These are phyloP conservation scores for Aureobasidium melanogenum DNA, from an alignment of 2,329 filamentous ascomycete species.

Conservation along the genomic window DNA sequence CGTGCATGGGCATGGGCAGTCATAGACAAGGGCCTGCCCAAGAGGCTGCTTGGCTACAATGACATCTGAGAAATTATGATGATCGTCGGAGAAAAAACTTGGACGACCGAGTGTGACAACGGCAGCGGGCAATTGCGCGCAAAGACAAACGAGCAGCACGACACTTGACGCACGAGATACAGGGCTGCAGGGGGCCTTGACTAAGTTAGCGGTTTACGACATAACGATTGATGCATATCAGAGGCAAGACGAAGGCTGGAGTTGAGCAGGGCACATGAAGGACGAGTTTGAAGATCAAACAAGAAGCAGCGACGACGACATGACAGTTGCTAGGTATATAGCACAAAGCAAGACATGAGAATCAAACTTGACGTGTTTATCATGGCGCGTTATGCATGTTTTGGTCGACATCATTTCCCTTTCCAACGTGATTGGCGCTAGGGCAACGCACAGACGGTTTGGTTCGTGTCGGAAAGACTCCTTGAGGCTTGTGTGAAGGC, in stretches of 20 bases:
- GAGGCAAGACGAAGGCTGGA: conserved; percentile 9
- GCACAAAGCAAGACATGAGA: not conserved
- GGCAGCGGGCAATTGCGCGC: not conserved
- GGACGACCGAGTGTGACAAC: not conserved
- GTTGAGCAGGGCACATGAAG: not conserved
- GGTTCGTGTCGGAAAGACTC: not conserved
- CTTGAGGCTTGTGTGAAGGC: not conserved
- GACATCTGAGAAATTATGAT: conserved; percentile 31
- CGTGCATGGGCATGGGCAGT: conserved; percentile 38
- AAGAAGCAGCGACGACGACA: not conserved
- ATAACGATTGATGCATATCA: not conserved
- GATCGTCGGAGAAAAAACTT: not conserved
- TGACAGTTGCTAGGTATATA: not conserved
- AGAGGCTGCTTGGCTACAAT: conserved; percentile 42
- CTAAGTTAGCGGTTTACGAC: not conserved
- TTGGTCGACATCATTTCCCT: not conserved
- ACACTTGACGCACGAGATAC: not conserved
- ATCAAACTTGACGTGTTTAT: not conserved
- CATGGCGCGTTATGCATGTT: not conserved
- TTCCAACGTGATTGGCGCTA: conserved; percentile 6
- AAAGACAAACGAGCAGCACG: not conserved
- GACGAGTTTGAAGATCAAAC: not conserved
- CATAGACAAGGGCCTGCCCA: conserved; percentile 35
- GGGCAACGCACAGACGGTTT: not conserved
- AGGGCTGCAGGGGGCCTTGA: conserved; percentile 7